Base-by-base conservation (phyloP, 805 yeast species). In the Ogataea parapolymorpha region DNA sequence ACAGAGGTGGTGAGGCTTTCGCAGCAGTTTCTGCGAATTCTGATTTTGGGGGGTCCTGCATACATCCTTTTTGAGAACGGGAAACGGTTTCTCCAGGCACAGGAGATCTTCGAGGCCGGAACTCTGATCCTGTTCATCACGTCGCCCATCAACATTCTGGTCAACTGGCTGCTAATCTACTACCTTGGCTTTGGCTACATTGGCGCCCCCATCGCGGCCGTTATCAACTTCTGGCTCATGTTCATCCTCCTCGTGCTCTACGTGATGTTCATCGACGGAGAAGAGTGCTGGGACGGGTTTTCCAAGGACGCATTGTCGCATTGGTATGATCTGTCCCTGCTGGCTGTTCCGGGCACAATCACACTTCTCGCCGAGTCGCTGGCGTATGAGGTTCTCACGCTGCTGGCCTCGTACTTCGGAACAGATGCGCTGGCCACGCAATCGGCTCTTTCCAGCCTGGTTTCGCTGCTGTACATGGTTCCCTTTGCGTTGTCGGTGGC, bases 21-120 rank as follows among this genome's bases (percentile, higher is more conserved):
- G 1, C 71, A 81, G 28, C 54, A 59, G 22, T 85, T 82, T 56
- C 63, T 85, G 39, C 61, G 72, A 34, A 66, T 80, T 6, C 66
- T 81, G 24, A 63, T 80, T 11, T 54, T 80, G 15, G 91, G 89
- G n/a, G 72, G 82, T 2, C 93, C 93, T 1, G 87, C 86, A 0
- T 83, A 76, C 57, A 79, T 83, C 22, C 53, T 83, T 5, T 77
- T 75, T 51, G 93, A 85, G 61, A 80, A 79, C 58, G 81, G 82
- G 31, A 83, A 84, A 56, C 77, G 85, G 53, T 85, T 71, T 53
- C 66, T 85, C 44, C 91, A 85, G 61, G 79, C 87, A 37, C 91
- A 85, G 65, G 87, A 86, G 23, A 75, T 83, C 10, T 85, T 83
- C 65, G 88, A 82, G 58, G 91, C 91, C 1, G 82, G 88, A 8